Base-by-base conservation (phyloP, 805 yeast species). In the Kuraishia molischiana region DNA sequence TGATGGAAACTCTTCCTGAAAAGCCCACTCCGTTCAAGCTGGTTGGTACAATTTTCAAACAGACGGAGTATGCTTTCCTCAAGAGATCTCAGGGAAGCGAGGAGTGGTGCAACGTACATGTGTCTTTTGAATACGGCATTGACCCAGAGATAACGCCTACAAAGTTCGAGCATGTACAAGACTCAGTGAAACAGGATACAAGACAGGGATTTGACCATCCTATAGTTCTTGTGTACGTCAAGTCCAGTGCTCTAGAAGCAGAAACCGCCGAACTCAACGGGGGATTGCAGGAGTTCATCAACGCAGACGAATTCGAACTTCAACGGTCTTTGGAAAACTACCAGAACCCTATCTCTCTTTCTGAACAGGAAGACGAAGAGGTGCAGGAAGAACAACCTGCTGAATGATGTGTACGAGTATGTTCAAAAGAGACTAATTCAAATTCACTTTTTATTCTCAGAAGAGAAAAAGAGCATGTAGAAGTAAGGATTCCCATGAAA, bases 1-100 rank as follows among this genome's bases (percentile, higher is more conserved):
- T 62, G 4, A 30, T 63, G 24, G 44, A 47, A 3, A 44, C 45
- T 3, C 32, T 40, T 13, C 51, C 49, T 10, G 36, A 30, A 1
- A 35, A 43, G 11, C 33, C 54, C 10, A 68, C 64, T 20, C 67
- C 69, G 4, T 64, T 63, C 53, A 37, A 63, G 5, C 43, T 67
- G 3, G 50, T 52, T 10, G 71, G 70, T 19, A 56, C 61, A 3
- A 50, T 66, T 2, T 32, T 64, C 9, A 53, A 49, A 29, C 54
- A 57, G 8, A 39, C 44, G 4, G 53, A 53, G 18, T 65, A 58
- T 41, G 62, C 52, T 24, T 62, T 50, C 37, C 37, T 51, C 34
- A 52, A 45, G 30, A 49, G 43, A 19, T 28, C 32, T 10, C 39
- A 41, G 14, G 47, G 43, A 14, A 32, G 18, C 21, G 15, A n/a